Conservation (phyloP, 345 rosid species). For the Moringa oleifera region DNA sequence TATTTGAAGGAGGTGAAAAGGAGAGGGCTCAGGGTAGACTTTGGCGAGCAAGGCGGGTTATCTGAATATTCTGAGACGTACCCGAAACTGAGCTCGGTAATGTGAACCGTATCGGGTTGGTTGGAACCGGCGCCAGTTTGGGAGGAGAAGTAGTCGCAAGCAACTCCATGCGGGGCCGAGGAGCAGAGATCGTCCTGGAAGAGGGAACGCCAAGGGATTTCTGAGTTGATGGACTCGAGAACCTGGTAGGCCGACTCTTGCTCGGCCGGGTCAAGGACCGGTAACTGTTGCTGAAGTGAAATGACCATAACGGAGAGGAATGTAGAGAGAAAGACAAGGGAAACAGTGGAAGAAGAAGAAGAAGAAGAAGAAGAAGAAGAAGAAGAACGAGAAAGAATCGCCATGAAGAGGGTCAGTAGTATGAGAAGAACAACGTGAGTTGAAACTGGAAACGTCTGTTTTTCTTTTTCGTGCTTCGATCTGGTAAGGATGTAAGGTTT, state of each 20-base stretch:
- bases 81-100: constrained; percentile 57
- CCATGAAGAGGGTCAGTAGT: not conserved
- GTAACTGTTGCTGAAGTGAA: constrained; percentile 22
- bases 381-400: constrained; percentile 3
- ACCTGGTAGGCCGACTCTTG: constrained; percentile 49
- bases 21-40: constrained; percentile 48
- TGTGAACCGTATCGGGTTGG: constrained; percentile 25
- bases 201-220: constrained; percentile 48
- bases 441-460: too few species aligned
- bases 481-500: too few species aligned
- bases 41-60: constrained; percentile 54
- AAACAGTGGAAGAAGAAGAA: constrained; percentile 4
- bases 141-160: constrained; percentile 40
- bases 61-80: constrained; percentile 53
- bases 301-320: constrained; percentile 12
- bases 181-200: constrained; percentile 58
- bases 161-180: constrained; percentile 66
- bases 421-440: too few species aligned
- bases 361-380: not conserved
- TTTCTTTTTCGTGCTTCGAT: too few species aligned
- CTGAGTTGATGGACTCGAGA: constrained; percentile 47
- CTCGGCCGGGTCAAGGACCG: constrained; percentile 42
- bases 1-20: constrained; percentile 44
- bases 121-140: constrained; percentile 7
- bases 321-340: constrained; percentile 20